Conservation (phyloP, 768 basidiomycete species). For the Xerocomellus intermedius region DNA sequence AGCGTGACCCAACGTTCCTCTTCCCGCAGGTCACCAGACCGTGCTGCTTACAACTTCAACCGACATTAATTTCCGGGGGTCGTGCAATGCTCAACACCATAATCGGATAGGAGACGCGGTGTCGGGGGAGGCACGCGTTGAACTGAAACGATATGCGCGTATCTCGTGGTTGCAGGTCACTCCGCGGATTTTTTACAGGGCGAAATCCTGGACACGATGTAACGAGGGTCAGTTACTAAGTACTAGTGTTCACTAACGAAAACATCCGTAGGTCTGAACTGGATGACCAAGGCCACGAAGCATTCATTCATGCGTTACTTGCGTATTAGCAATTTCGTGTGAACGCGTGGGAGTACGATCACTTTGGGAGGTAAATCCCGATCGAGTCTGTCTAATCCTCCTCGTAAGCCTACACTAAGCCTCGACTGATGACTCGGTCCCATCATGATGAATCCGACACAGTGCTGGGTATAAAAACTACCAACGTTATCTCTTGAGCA, state of each 20-base stretch:
- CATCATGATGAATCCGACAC: not conserved
- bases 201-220: too few species aligned
- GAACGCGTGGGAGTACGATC: slow-evolving; percentile 22
- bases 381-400: slow-evolving; percentile 10
- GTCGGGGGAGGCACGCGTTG: not conserved
- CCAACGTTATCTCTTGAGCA: not conserved
- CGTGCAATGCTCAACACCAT: not conserved
- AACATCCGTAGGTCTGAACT: too few species aligned
- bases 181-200: not conserved
- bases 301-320: too few species aligned
- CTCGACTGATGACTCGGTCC: not conserved
- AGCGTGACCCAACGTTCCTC: not conserved
- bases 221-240: too few species aligned
- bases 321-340: slow-evolving; percentile 17
- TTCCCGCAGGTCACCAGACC: too few species aligned
- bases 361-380: slow-evolving; percentile 25
- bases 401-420: slow-evolving; percentile 8
- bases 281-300: not conserved
- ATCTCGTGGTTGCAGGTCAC: not conserved
- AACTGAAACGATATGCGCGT: not conserved
- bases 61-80: not conserved
- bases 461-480: slow-evolving; percentile 22
- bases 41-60: not conserved
- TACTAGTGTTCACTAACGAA: not conserved
- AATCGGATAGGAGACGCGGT: not conserved